Evolutionary conservation across 2,329 filamentous ascomycete genomes (phyloP), one percentile per base, ranked within the genome.

Genomic region (Hypocrella siamensis): DNA sequence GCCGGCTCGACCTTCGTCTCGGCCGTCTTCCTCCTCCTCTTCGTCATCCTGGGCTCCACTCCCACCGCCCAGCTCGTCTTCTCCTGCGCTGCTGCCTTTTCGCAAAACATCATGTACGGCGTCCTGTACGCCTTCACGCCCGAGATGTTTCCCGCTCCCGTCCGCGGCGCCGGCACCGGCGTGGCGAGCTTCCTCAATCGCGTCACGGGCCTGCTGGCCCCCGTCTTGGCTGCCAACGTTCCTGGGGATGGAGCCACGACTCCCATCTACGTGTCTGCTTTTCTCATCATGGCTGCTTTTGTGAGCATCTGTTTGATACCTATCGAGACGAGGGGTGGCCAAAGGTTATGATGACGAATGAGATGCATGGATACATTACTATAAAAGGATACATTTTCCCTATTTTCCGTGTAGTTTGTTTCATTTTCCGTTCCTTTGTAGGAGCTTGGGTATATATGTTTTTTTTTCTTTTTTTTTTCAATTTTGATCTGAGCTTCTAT

Each of bases 81-180:
- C 47, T 73, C 68, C 0, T 80, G 71, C 39, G 59, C 77, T 39
- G 72, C 79, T 47, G 73, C 77, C 9, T 80, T 83, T 47, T 69
- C 73, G 40, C 76, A 81, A 52, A 80, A 80, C 46, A 76, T 80
- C 54, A 79, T 79, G 72, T 83, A 82, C 52, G 78, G 77, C 35
- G 75, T 82, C 2, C 56, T 85, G 2, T 84, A 82, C 48, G 75
- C 78, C 6, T 84, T 81, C 47, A 83, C 79, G 0, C 79, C 79
- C 0, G 79, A 84, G 45, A 70, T 83, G 18, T 83, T 85, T 53
- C 78, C 79, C 0, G 75, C 77, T 0, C 75, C 77, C 1, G 70
- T 78, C 16, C 61, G 79, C 19, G 79, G 79, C 5, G 79, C 77
- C 0, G 79, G 77, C 5, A 79, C 73, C 0, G 79, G 79, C 26